These are phyloP conservation scores for Malus hybrid DNA, from an alignment of 331 rosid genomes.

Conservation along the genomic window DNA sequence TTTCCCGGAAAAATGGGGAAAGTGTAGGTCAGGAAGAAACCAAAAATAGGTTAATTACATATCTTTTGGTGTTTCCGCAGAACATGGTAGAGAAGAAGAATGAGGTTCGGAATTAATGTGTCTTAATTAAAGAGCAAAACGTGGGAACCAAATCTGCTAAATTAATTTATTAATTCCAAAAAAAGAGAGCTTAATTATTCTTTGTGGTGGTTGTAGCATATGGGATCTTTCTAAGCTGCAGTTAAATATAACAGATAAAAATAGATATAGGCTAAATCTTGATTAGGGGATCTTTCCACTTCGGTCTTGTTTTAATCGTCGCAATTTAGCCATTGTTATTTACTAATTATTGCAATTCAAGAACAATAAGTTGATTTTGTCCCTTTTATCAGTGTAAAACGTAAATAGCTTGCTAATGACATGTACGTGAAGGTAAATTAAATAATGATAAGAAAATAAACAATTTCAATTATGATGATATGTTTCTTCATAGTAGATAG, in stretches of 20 bases:
- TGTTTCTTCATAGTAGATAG: no score
- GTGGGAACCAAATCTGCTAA: conserved; percentile 1
- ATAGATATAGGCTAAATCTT: not conserved
- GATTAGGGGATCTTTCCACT: not conserved
- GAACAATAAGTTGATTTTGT: no score
- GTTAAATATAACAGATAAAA: not conserved
- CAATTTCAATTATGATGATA: no score
- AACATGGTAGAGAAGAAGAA: conserved; percentile 23
- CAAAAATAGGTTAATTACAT: conserved; percentile 6
- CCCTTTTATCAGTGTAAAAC: no score
- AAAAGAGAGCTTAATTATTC: not conserved
- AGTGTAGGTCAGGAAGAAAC: conserved; percentile 18
- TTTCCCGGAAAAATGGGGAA: not conserved
- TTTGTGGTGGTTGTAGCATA: not conserved
- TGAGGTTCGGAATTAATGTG: not conserved
- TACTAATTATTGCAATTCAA: not conserved
- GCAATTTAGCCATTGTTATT: not conserved
- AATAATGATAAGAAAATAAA: no score
- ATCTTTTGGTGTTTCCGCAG: conserved; percentile 30
- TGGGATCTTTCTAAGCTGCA: not conserved
- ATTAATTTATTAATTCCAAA: not conserved
- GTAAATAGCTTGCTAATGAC: not conserved
- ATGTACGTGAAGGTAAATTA: not conserved
- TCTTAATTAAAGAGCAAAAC: not conserved
- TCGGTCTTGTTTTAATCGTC: not conserved